phyloP scores from a whole-genome alignment of 768 basidiomycete genomes.

The Hericium erinaceus region DNA sequence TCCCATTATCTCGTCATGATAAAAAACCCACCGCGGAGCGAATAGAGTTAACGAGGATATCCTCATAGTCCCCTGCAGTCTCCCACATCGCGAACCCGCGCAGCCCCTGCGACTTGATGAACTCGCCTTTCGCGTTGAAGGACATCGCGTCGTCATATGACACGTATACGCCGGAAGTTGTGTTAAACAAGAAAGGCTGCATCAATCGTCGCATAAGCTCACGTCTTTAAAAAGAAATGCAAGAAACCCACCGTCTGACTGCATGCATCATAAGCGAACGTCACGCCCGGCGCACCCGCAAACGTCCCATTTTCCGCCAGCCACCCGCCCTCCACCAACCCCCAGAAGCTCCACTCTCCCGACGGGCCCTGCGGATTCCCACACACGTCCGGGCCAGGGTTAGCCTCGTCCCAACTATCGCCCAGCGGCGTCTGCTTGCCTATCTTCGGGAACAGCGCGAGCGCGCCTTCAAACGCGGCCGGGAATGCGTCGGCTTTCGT shows the following conservation, averaged over 20 bases:
- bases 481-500: conserved; percentile 28
- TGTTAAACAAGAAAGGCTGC: conserved; percentile 62
- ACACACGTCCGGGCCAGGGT: conserved; percentile 42
- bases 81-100: conserved; percentile 69
- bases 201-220: background rate
- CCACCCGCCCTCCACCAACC: conserved; percentile 47
- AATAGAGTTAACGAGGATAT: conserved; percentile 56
- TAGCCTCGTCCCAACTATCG: conserved; percentile 47
- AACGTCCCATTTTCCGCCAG: conserved; percentile 36
- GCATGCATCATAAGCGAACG: conserved; percentile 51
- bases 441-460: conserved; percentile 36
- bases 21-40: conserved; percentile 4
- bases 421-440: conserved; percentile 34
- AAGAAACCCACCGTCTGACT: conserved; percentile 55
- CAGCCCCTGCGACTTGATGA: conserved; percentile 43
- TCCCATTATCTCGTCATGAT: background rate
- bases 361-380: conserved; percentile 42
- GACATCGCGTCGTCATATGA: conserved; percentile 58
- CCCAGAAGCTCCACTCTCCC: conserved; percentile 58
- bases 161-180: conserved; percentile 41
- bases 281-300: conserved; percentile 35
- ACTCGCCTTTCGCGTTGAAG: conserved; percentile 51
- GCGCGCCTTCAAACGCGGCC: conserved; percentile 16
- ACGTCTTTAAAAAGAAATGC: background rate
- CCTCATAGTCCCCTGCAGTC: conserved; percentile 53